These are phyloP conservation scores for Rhizophagus sp. DNA, from an alignment of 192 early-diverging fungal species.

Conservation along the genomic window DNA sequence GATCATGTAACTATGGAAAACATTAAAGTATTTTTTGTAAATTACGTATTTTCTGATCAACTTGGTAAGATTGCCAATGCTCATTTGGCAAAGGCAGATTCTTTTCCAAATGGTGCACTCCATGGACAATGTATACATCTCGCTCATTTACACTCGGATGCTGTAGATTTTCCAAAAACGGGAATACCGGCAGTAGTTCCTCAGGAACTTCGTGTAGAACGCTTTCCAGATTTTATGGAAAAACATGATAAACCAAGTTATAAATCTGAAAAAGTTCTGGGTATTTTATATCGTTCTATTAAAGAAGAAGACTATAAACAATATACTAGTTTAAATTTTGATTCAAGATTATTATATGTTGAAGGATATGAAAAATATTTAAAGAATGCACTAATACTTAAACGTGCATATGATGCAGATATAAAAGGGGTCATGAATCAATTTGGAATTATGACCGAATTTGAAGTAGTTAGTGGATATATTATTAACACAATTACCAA, in stretches of 20 bases:
- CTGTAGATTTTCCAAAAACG: conserved; percentile 79
- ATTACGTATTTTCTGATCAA: conserved; percentile 63
- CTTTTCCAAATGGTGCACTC: conserved; percentile 41
- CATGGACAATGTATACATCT: conserved; percentile 54
- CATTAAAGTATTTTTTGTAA: conserved; percentile 63
- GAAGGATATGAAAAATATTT: conserved; percentile 56
- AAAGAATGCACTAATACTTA: conserved; percentile 43
- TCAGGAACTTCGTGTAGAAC: conserved; percentile 39
- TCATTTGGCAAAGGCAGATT: conserved; percentile 66
- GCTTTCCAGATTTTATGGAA: conserved; percentile 77
- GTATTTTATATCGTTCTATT: conserved; percentile 54
- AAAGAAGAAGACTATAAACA: conserved; percentile 44
- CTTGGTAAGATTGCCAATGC: conserved; percentile 71
- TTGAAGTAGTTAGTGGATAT: conserved; percentile 43
- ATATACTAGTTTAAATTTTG: conserved; percentile 43
- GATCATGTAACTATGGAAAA: conserved; percentile 49
- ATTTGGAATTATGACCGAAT: conserved; percentile 54
- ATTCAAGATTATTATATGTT: conserved; percentile 46
- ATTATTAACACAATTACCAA: conserved; percentile 37
- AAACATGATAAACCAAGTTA: conserved; percentile 56
- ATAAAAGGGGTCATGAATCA: conserved; percentile 64
- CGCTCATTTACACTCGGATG: conserved; percentile 68
- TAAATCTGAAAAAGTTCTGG: conserved; percentile 52
- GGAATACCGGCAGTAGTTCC: conserved; percentile 54
- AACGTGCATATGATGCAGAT: conserved; percentile 53